Evolutionary conservation across 352 stramenopile species (phyloP).

Genomic region (Globisporangium viniferum): DNA sequence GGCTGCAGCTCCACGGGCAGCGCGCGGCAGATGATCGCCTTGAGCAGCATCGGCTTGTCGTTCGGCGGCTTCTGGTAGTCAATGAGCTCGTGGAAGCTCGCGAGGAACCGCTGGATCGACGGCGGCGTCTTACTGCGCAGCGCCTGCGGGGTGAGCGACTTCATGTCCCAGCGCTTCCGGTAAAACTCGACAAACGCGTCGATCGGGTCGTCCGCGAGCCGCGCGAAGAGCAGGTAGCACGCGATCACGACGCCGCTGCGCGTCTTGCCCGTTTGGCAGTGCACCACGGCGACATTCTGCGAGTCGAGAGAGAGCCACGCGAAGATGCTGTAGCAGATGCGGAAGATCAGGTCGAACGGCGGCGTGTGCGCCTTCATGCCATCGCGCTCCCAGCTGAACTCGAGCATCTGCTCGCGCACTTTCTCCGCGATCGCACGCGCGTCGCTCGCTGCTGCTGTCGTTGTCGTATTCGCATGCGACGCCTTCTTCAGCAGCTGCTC

Average conservation of each 20-base stretch:
- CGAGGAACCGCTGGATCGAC: conserved; percentile 72
- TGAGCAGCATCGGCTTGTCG: conserved; percentile 65
- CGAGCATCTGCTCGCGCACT: conserved; percentile 78
- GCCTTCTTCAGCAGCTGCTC: conserved; percentile 13
- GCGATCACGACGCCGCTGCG: conserved; percentile 91
- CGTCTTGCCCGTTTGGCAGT: conserved; percentile 92
- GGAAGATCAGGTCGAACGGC: conserved; percentile 80
- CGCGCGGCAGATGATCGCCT: conserved; percentile 70
- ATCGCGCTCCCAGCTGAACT: conserved; percentile 81
- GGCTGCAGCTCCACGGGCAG: conserved; percentile 72
- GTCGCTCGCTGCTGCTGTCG: background rate
- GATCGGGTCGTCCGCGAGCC: conserved; percentile 59
- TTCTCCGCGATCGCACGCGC: conserved; percentile 36
- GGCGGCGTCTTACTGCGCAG: conserved; percentile 66
- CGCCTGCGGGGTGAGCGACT: conserved; percentile 53
- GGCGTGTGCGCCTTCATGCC: conserved; percentile 83
- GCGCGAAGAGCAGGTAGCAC: conserved; percentile 90
- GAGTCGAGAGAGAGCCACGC: conserved; percentile 87
- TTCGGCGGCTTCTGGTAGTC: conserved; percentile 52
- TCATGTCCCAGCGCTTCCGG: conserved; percentile 73
- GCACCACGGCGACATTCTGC: conserved; percentile 81
- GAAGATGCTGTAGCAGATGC: conserved; percentile 91
- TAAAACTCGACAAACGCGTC: conserved; percentile 93
- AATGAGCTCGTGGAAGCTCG: conserved; percentile 61
- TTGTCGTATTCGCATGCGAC: too few species aligned